Evolutionary conservation across 106 monocot genomes (phyloP).

Genomic region (Triglochin maritima): DNA sequence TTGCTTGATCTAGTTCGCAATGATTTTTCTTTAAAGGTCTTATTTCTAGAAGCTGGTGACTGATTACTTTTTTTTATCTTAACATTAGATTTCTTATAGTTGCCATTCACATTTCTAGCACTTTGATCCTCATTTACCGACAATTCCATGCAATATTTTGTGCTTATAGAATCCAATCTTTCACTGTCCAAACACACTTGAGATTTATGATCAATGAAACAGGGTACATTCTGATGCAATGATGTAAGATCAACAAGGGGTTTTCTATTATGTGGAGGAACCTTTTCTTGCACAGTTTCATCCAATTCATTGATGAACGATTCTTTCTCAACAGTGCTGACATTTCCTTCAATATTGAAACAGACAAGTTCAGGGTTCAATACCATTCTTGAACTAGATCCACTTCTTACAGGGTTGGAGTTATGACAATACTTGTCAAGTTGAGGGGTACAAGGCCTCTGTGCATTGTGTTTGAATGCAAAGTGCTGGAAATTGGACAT

Average conservation of each 20-base stretch:
- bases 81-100: constrained; percentile 5
- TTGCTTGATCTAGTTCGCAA: constrained; percentile 14
- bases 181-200: constrained; percentile 8
- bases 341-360: constrained; percentile 79
- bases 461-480: constrained; percentile 5
- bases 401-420: constrained; percentile 15
- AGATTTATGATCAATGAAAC: constrained; percentile 6
- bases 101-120: constrained; percentile 1
- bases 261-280: constrained; percentile 20
- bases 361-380: constrained; percentile 50
- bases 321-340: constrained; percentile 38
- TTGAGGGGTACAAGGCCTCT: constrained; percentile 39
- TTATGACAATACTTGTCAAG: constrained; percentile 26
- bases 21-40: neutral
- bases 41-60: constrained; percentile 11
- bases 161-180: constrained; percentile 20
- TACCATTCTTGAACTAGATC: constrained; percentile 28
- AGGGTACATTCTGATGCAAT: constrained; percentile 27
- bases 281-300: constrained; percentile 4
- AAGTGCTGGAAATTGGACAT: constrained; percentile 10
- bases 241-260: constrained; percentile 34
- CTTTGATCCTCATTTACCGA: constrained; percentile 4
- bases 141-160: constrained; percentile 9
- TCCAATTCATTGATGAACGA: constrained; percentile 4
- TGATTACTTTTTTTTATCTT: constrained; percentile 13